Evolutionary conservation across 345 rosid genomes (phyloP), one percentile per base, ranked within the genome.

Genomic region (Linum lewisii): DNA sequence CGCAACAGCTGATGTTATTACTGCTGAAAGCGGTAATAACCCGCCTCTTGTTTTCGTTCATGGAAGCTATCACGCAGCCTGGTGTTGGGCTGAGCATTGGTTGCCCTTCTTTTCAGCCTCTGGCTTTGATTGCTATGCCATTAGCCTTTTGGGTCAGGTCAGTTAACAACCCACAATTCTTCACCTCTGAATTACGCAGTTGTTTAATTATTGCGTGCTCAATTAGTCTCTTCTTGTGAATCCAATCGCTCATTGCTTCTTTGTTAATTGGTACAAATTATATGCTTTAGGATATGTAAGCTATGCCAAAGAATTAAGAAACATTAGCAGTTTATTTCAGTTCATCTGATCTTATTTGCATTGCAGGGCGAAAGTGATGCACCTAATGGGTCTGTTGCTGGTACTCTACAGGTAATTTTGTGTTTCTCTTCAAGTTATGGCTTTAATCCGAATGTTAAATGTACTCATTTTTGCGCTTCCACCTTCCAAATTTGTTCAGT

Each of bases 81-180:
- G 98, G 98, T 88, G 87, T 73, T 88, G 98, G 98, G 95, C 90
- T 74, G 96, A 83, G 65, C 73, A 83, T 53, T 91, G 98, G 96
- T 65, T 91, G 65, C 85, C 95, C 47, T 86, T 86, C 80, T 88
- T 91, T 66, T 82, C 96, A 50, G 68, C 64, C 66, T 78, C 62
- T 60, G 98, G 96, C 21, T 91, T 76, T 68, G 96, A 86, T 68
- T 82, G 88, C 78, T 88, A 79, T 53, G 95, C 95, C 60, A 21
- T 86, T 59, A 88, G 96, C 75, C 78, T 88, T 68, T 74, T 86
- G 75, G 95, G 74, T 63, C 96, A 86, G 95, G 96, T 88, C 50
- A 60, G 58, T 51, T 59, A 22, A 42, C 14, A 42, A 42, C 18
- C 34, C 47, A 42, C 47, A 42, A 24, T 47, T 61, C 45, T 23